Percentiles rank a stretch among this genome's conserved stretches.
Evolutionary conservation across 768 basidiomycete species (phyloP).

Genomic region (Asterophora lycoperdoides): DNA sequence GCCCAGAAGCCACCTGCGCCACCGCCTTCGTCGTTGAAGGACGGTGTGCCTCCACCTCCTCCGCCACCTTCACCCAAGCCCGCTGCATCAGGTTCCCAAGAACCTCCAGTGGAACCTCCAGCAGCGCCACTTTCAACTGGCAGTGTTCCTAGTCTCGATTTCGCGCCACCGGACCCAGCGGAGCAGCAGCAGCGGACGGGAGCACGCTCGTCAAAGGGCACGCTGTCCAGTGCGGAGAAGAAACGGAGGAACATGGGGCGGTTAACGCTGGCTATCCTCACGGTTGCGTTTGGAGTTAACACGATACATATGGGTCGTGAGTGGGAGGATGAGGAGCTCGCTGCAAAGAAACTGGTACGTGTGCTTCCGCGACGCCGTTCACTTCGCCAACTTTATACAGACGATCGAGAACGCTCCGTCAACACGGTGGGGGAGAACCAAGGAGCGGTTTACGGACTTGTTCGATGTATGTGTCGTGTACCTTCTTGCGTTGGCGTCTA

Average conservation of each 20-base stretch:
- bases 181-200: slow-evolving; percentile 55
- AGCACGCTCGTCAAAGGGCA: slow-evolving; percentile 73
- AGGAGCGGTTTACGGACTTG: slow-evolving; percentile 54
- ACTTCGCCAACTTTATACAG: slow-evolving; percentile 28
- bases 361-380: slow-evolving; percentile 2
- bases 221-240: slow-evolving; percentile 75
- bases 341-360: slow-evolving; percentile 57
- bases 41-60: not conserved
- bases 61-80: slow-evolving; percentile 18
- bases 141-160: slow-evolving; percentile 55
- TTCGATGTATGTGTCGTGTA: slow-evolving; percentile 56
- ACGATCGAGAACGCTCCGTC: slow-evolving; percentile 55
- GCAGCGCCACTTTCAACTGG: slow-evolving; percentile 21
- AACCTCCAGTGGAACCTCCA: slow-evolving; percentile 12
- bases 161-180: slow-evolving; percentile 50
- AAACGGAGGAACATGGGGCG: slow-evolving; percentile 55
- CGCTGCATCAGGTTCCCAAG: slow-evolving; percentile 12
- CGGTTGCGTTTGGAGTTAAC: slow-evolving; percentile 52
- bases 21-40: not conserved
- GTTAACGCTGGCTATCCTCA: slow-evolving; percentile 48
- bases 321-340: slow-evolving; percentile 73
- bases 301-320: slow-evolving; percentile 70
- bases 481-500: not conserved
- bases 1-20: slow-evolving; percentile 6
- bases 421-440: slow-evolving; percentile 62